Evolutionary conservation across 2,329 filamentous ascomycete genomes (phyloP), one percentile per base, ranked within the genome.

Genomic region (Aureobasidium uvarum): DNA sequence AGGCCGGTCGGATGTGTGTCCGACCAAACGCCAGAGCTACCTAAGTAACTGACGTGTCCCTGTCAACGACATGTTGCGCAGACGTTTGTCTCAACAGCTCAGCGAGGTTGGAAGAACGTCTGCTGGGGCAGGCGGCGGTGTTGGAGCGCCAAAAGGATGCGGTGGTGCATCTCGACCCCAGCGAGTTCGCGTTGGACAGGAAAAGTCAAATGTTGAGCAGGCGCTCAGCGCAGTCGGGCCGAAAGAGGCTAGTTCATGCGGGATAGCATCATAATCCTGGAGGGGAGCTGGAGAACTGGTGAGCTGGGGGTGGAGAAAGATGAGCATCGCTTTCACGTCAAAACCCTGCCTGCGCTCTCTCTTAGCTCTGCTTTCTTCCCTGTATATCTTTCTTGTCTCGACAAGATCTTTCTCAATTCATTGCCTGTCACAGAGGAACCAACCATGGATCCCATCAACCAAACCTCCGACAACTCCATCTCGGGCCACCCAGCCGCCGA

Each of bases 401-500:
- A 14, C 39, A 28, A 66, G 55, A n/a, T 23, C 56, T 64, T 25
- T 46, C 41, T 64, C 51, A 50, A 31, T 39, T n/a, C 51, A 14
- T 38, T 10, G 52, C 48, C 51, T 41, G 25, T 54, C n/a, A 3
- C 36, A 13, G 23, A 51, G 38, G 7, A 52, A n/a, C 33, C 25
- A 48, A 55, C 23, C 64, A 76, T 76, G 75, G 74, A 77, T 66
- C 67, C 72, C 65, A 72, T 81, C 70, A 81, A 80, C 74, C 74
- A 78, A 67, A 73, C 75, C 50, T 80, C 80, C 43, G 74, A 75
- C 50, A 81, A 81, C 73, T 79, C 78, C 65, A 72, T 81, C 63
- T 71, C 72, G 69, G 74, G 72, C 45, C 79, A 79, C 67, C 77
- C 81, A 63, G 77, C 81, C 33, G 79, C 79, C 66, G 77, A 83